Conservation (phyloP, 1,139 yeast species). For the Yamadazyma membranifaciens region DNA sequence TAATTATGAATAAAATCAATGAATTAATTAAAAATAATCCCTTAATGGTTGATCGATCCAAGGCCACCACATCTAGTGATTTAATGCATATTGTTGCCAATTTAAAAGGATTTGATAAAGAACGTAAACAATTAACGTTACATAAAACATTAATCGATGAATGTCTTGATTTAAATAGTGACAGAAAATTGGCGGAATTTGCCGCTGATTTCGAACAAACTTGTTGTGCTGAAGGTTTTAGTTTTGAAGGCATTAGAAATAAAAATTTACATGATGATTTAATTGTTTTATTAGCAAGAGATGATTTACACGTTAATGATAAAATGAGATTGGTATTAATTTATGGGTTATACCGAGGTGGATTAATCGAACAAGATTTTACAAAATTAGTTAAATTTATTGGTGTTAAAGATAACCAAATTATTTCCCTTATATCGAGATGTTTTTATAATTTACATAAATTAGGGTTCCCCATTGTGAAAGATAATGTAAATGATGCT, state of each 20-base stretch:
- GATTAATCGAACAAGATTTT: slow-evolving; percentile 74
- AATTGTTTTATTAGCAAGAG: slow-evolving; percentile 55
- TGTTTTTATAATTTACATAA: slow-evolving; percentile 64
- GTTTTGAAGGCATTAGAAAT: slow-evolving; percentile 66
- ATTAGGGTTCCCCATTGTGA: slow-evolving; percentile 68
- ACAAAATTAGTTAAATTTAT: slow-evolving; percentile 69
- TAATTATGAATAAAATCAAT: slow-evolving; percentile 57
- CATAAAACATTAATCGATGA: slow-evolving; percentile 62
- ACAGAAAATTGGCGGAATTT: slow-evolving; percentile 55
- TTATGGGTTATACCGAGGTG: slow-evolving; percentile 83
- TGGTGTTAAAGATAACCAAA: slow-evolving; percentile 58
- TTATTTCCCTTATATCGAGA: slow-evolving; percentile 41
- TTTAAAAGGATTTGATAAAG: slow-evolving; percentile 65
- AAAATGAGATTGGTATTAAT: slow-evolving; percentile 75
- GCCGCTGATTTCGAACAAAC: slow-evolving; percentile 74
- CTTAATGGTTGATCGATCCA: slow-evolving; percentile 59
- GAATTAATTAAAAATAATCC: slow-evolving; percentile 76
- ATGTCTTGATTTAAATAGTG: slow-evolving; percentile 52
- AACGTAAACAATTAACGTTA: slow-evolving; percentile 56
- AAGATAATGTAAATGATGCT: slow-evolving; percentile 40
- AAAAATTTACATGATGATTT: slow-evolving; percentile 67
- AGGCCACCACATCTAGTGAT: slow-evolving; percentile 60
- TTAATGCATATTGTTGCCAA: slow-evolving; percentile 67
- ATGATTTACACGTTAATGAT: slow-evolving; percentile 54
- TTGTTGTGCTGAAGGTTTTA: slow-evolving; percentile 70